phyloP scores from a whole-genome alignment of 306 rosid genomes.

The Senna tora region DNA sequence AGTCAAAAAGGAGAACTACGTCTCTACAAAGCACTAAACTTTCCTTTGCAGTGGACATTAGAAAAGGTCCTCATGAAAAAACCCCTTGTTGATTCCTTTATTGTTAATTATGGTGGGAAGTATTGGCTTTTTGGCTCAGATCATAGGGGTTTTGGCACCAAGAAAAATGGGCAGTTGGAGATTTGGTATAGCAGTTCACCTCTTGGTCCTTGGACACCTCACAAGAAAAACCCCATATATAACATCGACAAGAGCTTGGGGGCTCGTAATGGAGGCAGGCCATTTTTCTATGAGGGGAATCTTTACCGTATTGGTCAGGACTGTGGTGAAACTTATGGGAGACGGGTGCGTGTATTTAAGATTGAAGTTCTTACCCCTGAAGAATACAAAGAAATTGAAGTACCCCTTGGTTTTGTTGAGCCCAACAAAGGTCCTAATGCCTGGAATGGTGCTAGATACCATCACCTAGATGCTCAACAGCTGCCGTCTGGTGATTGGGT shows the following conservation, averaged over 20 bases:
- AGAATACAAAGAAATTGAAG: slow-evolving; percentile 83
- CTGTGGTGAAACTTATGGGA: slow-evolving; percentile 95
- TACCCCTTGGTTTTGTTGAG: slow-evolving; percentile 61
- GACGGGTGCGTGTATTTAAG: slow-evolving; percentile 68
- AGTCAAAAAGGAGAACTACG: slow-evolving; percentile 85
- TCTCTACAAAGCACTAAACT: slow-evolving; percentile 75
- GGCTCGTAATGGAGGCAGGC: slow-evolving; percentile 98
- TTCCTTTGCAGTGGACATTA: slow-evolving; percentile 86
- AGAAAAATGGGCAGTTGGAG: slow-evolving; percentile 86
- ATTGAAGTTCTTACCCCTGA: slow-evolving; percentile 73
- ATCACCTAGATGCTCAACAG: slow-evolving; percentile 88
- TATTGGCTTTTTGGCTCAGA: slow-evolving; percentile 99
- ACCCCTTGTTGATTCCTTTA: slow-evolving; percentile 82
- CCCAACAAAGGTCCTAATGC: slow-evolving; percentile 86
- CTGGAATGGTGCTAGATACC: slow-evolving; percentile 95
- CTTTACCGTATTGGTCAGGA: slow-evolving; percentile 94
- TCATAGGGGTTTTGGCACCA: slow-evolving; percentile 83
- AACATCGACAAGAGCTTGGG: slow-evolving; percentile 78
- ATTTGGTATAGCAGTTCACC: slow-evolving; percentile 90
- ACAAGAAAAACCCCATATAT: slow-evolving; percentile 82
- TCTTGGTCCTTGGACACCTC: slow-evolving; percentile 94
- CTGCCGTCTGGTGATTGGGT: slow-evolving; percentile 86
- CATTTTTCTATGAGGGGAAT: slow-evolving; percentile 71
- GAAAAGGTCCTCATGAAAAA: slow-evolving; percentile 78
- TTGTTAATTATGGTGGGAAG: slow-evolving; percentile 57